Conservation (phyloP, 1,284 basidiomycete genomes). For the Anthracocystis setariae region DNA sequence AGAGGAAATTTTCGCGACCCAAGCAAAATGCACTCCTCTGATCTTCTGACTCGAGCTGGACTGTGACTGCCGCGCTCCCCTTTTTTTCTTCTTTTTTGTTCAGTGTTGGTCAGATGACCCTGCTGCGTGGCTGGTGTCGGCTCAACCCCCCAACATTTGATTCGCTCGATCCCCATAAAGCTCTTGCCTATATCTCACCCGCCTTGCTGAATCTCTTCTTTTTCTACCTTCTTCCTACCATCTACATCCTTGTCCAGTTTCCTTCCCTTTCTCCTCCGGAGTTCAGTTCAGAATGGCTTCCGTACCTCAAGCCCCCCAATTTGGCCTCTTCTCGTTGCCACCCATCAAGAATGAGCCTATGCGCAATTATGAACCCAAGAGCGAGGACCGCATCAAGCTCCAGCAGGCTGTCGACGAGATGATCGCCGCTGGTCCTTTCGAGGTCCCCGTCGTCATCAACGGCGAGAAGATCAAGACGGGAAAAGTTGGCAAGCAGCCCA, state of each 20-base stretch:
- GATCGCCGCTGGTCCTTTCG: slow-evolving; percentile 83
- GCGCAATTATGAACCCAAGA: slow-evolving; percentile 80
- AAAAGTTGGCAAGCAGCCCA: slow-evolving; percentile 71
- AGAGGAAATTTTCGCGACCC: slow-evolving; percentile 14
- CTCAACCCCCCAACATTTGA: slow-evolving; percentile 1
- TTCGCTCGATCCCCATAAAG: not conserved
- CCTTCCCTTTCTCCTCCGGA: not conserved
- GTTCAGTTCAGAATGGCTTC: slow-evolving; percentile 35
- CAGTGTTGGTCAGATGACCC: no score
- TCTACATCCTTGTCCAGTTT: slow-evolving; percentile 1
- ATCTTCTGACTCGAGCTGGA: slow-evolving; percentile 3
- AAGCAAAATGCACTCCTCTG: no score
- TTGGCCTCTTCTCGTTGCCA: slow-evolving; percentile 57
- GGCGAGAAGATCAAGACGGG: slow-evolving; percentile 88
- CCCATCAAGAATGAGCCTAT: slow-evolving; percentile 64
- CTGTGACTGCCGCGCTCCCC: no score
- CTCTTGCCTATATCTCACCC: slow-evolving; percentile 6
- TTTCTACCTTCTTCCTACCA: slow-evolving; percentile 2
- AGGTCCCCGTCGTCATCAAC: slow-evolving; percentile 91
- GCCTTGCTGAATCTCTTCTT: not conserved
- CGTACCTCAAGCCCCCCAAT: slow-evolving; percentile 47
- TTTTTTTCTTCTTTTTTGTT: no score
- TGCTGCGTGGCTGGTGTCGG: no score
- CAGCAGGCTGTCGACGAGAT: slow-evolving; percentile 82
- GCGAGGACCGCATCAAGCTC: slow-evolving; percentile 80